Conservation (phyloP, 176 grass and related monocot species). For the Secale cereale region DNA sequence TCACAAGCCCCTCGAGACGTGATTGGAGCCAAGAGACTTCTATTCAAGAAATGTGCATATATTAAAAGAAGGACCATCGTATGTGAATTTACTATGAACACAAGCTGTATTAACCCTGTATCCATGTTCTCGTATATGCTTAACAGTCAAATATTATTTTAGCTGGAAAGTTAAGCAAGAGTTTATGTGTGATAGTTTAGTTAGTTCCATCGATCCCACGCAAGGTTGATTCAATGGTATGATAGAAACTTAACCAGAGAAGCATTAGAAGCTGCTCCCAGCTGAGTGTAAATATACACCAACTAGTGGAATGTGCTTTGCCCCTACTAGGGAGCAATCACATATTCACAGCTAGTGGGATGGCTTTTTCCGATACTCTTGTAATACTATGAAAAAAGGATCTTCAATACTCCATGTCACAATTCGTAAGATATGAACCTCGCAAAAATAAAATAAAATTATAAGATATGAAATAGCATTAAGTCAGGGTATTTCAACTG, state of each 20-base stretch:
- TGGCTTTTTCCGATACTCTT: neutral
- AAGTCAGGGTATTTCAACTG: neutral
- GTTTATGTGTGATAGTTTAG: neutral
- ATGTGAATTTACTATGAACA: neutral
- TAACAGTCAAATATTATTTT: neutral
- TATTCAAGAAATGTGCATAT: neutral
- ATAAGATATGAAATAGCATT: no score
- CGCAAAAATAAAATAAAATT: no score
- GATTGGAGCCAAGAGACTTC: neutral
- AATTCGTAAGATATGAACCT: neutral
- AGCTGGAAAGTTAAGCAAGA: neutral
- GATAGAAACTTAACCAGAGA: neutral
- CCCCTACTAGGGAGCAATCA: neutral
- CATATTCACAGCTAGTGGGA: neutral
- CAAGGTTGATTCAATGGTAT: neutral
- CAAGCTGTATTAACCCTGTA: neutral
- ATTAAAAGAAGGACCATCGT: neutral
- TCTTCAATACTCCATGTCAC: neutral
- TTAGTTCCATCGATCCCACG: neutral
- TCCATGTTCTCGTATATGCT: neutral
- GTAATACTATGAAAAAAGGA: neutral
- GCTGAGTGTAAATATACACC: neutral
- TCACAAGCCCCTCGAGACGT: neutral
- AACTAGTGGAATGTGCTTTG: neutral
- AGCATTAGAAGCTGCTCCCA: neutral